These are phyloP conservation scores for Trichoderma orchidacearum DNA, from an alignment of 495 filamentous ascomycete species.

Conservation along the genomic window DNA sequence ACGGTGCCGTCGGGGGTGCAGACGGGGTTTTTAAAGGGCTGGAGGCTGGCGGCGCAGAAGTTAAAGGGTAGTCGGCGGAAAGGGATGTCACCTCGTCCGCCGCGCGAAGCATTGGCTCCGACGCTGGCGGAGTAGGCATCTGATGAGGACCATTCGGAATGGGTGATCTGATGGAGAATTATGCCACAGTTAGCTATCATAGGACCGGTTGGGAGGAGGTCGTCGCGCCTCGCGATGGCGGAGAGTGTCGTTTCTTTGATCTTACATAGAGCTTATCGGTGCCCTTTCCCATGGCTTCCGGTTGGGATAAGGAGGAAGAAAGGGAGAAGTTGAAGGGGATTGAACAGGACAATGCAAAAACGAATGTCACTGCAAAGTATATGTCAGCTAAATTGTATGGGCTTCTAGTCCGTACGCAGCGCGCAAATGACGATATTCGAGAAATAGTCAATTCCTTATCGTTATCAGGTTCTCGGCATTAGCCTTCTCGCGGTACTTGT, in stretches of 20 bases:
- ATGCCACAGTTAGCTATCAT: too few relatives aligned
- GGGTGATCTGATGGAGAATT: conserved; percentile 88
- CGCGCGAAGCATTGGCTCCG: conserved; percentile 52
- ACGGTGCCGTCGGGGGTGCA: conserved; percentile 67
- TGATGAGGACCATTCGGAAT: conserved; percentile 88
- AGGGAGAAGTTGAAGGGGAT: not conserved
- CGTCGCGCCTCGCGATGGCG: too few relatives aligned
- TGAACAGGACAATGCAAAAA: not conserved
- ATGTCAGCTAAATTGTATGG: too few relatives aligned
- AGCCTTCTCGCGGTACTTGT: not conserved
- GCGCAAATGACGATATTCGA: not conserved
- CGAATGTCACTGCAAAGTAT: too few relatives aligned
- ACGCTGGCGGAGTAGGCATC: conserved; percentile 69
- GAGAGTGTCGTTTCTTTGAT: too few relatives aligned
- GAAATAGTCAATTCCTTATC: not conserved
- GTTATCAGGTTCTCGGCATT: not conserved
- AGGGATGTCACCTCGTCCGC: conserved; percentile 33
- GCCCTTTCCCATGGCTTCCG: conserved; percentile 42
- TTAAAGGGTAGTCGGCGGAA: conserved; percentile 95
- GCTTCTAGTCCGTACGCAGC: too few relatives aligned
- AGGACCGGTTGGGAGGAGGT: too few relatives aligned
- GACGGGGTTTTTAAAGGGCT: conserved; percentile 79
- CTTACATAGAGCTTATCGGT: conserved; percentile 33
- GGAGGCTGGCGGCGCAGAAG: conserved; percentile 90
- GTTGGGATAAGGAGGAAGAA: not conserved